Percentiles rank a stretch among this genome's conserved stretches.
These are phyloP conservation scores for Solanum piurae DNA, from an alignment of 257 asterid species.

Conservation along the genomic window DNA sequence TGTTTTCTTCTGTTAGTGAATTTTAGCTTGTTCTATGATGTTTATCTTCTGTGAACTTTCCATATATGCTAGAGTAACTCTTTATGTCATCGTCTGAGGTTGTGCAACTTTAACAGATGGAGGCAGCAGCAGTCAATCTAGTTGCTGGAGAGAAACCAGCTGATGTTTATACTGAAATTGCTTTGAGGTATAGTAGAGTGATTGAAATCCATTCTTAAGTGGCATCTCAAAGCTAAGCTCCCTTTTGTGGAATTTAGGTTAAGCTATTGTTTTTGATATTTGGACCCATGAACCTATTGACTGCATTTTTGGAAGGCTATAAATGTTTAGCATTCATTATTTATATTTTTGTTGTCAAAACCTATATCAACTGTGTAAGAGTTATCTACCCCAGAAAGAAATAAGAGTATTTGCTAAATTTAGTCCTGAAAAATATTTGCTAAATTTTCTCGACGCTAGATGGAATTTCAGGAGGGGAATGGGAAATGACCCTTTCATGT, in stretches of 20 bases:
- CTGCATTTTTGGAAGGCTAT: neutral
- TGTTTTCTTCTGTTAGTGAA: neutral
- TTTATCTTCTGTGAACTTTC: neutral
- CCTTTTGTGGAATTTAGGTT: neutral
- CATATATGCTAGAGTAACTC: neutral
- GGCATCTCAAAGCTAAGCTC: neutral
- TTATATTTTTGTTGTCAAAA: neutral
- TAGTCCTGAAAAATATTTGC: neutral
- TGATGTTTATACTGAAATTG: conserved; percentile 95
- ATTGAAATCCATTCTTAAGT: neutral
- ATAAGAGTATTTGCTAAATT: neutral
- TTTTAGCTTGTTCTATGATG: neutral
- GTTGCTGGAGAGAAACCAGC: conserved; percentile 86
- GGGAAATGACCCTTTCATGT: neutral
- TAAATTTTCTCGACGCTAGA: neutral
- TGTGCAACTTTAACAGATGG: conserved; percentile 48
- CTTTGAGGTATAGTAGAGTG: conserved; percentile 51
- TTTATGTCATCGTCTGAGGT: conserved; percentile 4
- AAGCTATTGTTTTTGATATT: neutral
- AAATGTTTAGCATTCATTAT: neutral
- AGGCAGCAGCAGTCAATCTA: conserved; percentile 93
- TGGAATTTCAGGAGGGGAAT: neutral
- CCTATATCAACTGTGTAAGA: neutral
- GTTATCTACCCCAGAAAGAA: neutral
- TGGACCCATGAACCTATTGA: neutral